Evolutionary conservation across 2,329 filamentous ascomycete species (phyloP), one percentile per base, ranked within the genome.

Genomic region (Trichoderma sp.): DNA sequence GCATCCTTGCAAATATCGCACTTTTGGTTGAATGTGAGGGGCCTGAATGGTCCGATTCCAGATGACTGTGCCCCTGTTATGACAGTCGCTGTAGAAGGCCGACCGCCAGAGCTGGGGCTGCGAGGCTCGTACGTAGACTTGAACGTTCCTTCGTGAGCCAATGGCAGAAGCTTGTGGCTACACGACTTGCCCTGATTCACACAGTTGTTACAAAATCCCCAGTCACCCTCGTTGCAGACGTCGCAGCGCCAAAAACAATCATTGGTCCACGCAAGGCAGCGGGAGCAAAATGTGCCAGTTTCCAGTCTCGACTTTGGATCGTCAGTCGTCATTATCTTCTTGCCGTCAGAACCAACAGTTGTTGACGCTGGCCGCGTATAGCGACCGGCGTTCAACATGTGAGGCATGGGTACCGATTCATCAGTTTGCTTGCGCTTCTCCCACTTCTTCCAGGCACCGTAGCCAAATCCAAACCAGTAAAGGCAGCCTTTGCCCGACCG

Each of bases 181-280:
- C 94, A 98, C 69, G 89, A 91, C 69, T 85, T 85, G 17, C 92
- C 93, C 76, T 90, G 89, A 68, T 94, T 94, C 34, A 97, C 92
- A 72, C 94, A 98, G 69, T 85, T 81, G 73, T 94, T 93, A 79
- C 94, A 98, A 76, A 92, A 97, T 0, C 94, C 94, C 94, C 94
- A 98, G 75, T 96, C 94, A 5, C 93, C 94, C 70, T 95, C 89
- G 73, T 97, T 97, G 80, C 94, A 98, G 29, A 85, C 78, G 68
- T 91, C 88, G 77, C 94, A 98, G 70, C 92, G 89, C 94, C 94
- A 98, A 78, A 92, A 97, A 78, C 92, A 95, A 61, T 90, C 86
- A 73, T 96, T 94, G 0, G 92, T 86, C 82, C 88, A 91, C 0
- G 86, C 82, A 19, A 85, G 82, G 76, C 94, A 97, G 57, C 86